These are phyloP conservation scores for Laguncularia racemosa DNA, from an alignment of 345 rosid species.

Conservation along the genomic window DNA sequence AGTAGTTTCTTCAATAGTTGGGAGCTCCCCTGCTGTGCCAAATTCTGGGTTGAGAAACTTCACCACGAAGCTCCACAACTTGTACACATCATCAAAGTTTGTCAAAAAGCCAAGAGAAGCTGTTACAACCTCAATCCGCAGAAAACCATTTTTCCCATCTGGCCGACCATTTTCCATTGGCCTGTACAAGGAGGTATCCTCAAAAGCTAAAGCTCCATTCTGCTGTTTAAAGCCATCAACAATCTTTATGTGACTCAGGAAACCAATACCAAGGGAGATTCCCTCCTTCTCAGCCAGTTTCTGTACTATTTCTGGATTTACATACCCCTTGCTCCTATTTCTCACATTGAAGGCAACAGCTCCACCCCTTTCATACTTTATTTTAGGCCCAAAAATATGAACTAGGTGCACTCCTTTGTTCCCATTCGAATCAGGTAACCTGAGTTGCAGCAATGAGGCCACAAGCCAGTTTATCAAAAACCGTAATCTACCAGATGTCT, in stretches of 20 bases:
- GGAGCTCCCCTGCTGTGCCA: conserved; percentile 57
- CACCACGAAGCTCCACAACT: conserved; percentile 81
- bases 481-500: conserved; percentile 73
- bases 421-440: conserved; percentile 53
- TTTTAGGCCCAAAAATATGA: conserved; percentile 93
- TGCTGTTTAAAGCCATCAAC: conserved; percentile 49
- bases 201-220: conserved; percentile 32
- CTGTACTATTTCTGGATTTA: conserved; percentile 90
- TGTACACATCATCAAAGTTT: conserved; percentile 93
- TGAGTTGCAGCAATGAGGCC: conserved; percentile 81
- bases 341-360: conserved; percentile 90
- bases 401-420: conserved; percentile 58
- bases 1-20: conserved; percentile 69
- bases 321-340: conserved; percentile 56
- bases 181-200: conserved; percentile 57
- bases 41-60: conserved; percentile 80
- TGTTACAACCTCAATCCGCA: conserved; percentile 85
- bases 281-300: conserved; percentile 92
- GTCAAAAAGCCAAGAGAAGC: conserved; percentile 94
- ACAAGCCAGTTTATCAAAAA: conserved; percentile 96
- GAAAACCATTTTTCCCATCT: conserved; percentile 50
- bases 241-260: conserved; percentile 78
- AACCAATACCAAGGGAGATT: conserved; percentile 80
- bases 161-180: conserved; percentile 64
- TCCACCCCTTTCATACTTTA: conserved; percentile 94